Evolutionary conservation across 495 filamentous ascomycete genomes (phyloP).

Genomic region (Articulospora tetracladia): DNA sequence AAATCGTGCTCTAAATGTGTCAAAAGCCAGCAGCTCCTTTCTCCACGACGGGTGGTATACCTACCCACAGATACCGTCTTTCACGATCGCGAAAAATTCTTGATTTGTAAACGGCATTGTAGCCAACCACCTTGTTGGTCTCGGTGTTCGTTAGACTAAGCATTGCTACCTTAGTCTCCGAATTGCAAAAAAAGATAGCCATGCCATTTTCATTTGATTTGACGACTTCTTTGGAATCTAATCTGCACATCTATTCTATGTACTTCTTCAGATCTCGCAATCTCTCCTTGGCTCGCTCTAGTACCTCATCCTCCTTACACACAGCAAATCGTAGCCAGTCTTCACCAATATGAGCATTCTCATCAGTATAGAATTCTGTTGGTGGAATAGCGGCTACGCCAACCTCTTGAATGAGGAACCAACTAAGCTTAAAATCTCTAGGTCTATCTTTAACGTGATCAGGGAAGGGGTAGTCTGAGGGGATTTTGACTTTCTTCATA

Average conservation of each 20-base stretch:
- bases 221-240: too few species aligned
- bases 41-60: too few species aligned
- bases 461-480: constrained; percentile 79
- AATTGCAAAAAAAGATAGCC: too few species aligned
- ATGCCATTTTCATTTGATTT: too few species aligned
- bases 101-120: too few species aligned
- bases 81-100: too few species aligned
- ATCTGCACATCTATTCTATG: constrained; percentile 32
- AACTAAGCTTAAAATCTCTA: constrained; percentile 88
- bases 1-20: too few species aligned
- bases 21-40: too few species aligned
- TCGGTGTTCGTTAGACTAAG: too few species aligned
- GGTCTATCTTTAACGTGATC: constrained; percentile 79
- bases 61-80: too few species aligned
- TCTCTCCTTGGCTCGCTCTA: constrained; percentile 87
- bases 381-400: constrained; percentile 95
- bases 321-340: constrained; percentile 95
- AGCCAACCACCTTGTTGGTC: too few species aligned
- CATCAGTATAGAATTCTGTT: constrained; percentile 90
- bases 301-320: constrained; percentile 88
- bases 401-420: constrained; percentile 95
- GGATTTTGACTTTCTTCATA: constrained; percentile 77
- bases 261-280: constrained; percentile 83
- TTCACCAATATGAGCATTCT: constrained; percentile 79
- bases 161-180: too few species aligned